Base-by-base conservation (phyloP, 1,284 basidiomycete genomes). In the Irpex sp. region DNA sequence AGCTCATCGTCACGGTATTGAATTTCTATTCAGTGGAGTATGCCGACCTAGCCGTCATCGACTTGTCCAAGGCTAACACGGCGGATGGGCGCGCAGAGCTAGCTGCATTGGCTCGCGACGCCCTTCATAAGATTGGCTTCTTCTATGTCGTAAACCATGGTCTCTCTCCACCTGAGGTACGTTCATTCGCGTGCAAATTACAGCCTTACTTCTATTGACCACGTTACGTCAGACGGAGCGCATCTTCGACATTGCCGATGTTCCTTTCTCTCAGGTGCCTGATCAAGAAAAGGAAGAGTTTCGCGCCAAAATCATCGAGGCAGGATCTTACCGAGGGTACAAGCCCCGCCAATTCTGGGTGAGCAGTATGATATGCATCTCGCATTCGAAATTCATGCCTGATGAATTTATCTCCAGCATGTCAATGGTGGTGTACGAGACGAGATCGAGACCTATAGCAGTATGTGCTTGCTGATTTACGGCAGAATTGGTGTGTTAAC, bases 1-100 rank as follows among this genome's bases (percentile, higher is more conserved):
- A 26, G 26, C 26, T 26, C 26, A 26, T 26, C 26, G 26, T 26
- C 26, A 26, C 26, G 26, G 26, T 26, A 26, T 4, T 26, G 26
- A 26, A 26, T 26, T 26, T 26, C 26, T 26, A 26, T 26, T 26
- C 57, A 89, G 87, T 89, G 74, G 83, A 88, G 46, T 90, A 85
- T 76, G 90, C 87, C 0, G 82, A 89, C 57, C 79, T 92, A 19
- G 80, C 85, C 17, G 79, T 84, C 59, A 82, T 92, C 62, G 89
- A 92, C 68, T 74, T 92, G n/a, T 77, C 84, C 33, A 81, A 81
- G 61, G 78, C 78, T 11, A 67, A 70, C 8, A 86, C 78, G 0
- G 72, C 75, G 0, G 81, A 84, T 62, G 84, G 81, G 2, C 81
- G 82, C 0, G 65, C 67, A 5, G 67, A 67, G 46, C 70, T 74